Percentiles rank a stretch among this genome's conserved stretches.
These are phyloP conservation scores for Fusarium heterosporum DNA, from an alignment of 2,329 filamentous ascomycete genomes.

Conservation along the genomic window DNA sequence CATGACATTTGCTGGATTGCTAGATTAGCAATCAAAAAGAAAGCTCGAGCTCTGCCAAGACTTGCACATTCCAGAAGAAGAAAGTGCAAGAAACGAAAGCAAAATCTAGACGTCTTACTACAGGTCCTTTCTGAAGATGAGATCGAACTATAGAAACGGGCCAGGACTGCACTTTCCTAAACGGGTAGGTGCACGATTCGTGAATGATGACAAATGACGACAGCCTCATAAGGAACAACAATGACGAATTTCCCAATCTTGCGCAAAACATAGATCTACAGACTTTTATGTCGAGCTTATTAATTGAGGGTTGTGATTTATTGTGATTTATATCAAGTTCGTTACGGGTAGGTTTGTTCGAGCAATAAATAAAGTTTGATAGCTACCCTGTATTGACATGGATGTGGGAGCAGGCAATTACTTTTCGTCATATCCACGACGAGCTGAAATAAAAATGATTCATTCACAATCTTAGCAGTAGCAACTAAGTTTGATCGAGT, in stretches of 20 bases:
- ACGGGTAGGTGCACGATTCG: background rate
- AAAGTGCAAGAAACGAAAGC: background rate
- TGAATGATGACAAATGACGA: fast-evolving
- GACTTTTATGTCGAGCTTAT: background rate
- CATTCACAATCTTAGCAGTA: too few species aligned
- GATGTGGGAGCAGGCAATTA: too few species aligned
- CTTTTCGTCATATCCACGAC: too few species aligned
- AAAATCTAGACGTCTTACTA: background rate
- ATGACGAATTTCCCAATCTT: background rate
- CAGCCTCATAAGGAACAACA: background rate
- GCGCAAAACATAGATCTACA: background rate
- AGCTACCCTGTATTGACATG: too few species aligned
- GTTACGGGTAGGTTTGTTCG: too few species aligned
- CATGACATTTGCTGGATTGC: background rate
- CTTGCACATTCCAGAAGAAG: conserved; percentile 1
- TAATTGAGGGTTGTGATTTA: too few species aligned
- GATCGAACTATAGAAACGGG: background rate
- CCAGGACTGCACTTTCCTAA: conserved; percentile 18
- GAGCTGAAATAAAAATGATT: too few species aligned
- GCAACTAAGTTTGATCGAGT: too few species aligned
- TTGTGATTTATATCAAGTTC: too few species aligned
- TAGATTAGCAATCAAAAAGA: background rate
- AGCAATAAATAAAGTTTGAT: too few species aligned
- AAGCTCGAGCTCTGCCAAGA: background rate
- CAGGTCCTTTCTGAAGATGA: too few species aligned